A percentile compares a stretch with the other conserved stretches of the same genome.
phyloP scores from a whole-genome alignment of 257 asterid species.

The Ehretia macrophylla region DNA sequence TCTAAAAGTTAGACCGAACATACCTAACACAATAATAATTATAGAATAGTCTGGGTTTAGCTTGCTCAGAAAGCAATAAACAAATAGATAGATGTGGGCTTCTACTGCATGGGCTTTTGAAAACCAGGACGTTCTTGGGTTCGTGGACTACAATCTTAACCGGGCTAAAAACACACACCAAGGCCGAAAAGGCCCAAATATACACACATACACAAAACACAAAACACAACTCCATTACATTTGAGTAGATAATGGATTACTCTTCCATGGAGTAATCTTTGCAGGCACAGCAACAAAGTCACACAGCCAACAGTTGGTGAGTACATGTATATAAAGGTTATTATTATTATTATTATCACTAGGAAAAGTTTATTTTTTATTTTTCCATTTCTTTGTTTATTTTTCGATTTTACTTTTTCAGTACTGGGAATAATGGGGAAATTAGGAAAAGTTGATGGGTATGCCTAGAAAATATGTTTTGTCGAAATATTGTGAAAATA shows the following conservation, averaged over 20 bases:
- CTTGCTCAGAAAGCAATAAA: no score
- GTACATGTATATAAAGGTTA: not conserved
- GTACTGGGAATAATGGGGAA: not conserved
- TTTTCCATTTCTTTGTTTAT: not conserved
- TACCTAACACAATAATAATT: no score
- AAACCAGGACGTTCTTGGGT: no score
- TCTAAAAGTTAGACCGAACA: no score
- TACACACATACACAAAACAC: not conserved
- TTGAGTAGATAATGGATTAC: not conserved
- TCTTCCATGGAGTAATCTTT: no score
- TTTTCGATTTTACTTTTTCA: not conserved
- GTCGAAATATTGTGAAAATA: not conserved
- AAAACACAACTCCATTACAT: not conserved
- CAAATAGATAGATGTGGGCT: not conserved
- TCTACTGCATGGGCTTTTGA: not conserved
- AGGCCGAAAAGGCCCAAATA: not conserved
- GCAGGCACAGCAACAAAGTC: not conserved
- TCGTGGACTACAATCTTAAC: no score
- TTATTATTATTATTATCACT: not conserved
- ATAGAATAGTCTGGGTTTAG: no score
- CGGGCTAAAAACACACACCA: not conserved
- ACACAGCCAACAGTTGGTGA: not conserved
- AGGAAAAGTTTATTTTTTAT: no score
- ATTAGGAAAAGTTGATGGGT: no score
- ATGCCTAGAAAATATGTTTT: no score